Evolutionary conservation across 2,329 filamentous ascomycete genomes (phyloP).

Genomic region (Xylariaceae sp.): DNA sequence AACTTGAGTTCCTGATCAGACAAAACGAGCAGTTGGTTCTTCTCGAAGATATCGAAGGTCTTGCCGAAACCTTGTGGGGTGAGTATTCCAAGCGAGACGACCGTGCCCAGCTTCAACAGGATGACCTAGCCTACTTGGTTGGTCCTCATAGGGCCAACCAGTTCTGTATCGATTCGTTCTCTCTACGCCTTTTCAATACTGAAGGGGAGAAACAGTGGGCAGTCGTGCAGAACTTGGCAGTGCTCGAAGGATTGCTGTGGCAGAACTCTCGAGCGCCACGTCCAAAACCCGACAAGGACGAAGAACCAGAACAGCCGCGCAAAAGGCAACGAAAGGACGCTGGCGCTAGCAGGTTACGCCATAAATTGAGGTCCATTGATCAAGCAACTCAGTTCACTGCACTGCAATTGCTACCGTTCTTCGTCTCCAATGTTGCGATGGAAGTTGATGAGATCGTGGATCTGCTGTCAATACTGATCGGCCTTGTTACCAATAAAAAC

Average conservation of each 20-base stretch:
- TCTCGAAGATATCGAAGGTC: conserved; percentile 52
- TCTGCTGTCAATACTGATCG: conserved; percentile 55
- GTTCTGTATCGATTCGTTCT: conserved; percentile 49
- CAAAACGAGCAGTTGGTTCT: conserved; percentile 39
- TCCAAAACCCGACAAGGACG: conserved; percentile 26
- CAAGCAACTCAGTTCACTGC: conserved; percentile 45
- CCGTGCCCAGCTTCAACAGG: conserved; percentile 70
- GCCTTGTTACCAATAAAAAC: conserved; percentile 66
- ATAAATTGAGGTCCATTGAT: conserved; percentile 45
- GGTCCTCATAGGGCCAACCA: conserved; percentile 40
- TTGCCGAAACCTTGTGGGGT: conserved; percentile 66
- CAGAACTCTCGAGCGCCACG: conserved; percentile 23
- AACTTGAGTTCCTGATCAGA: conserved; percentile 54
- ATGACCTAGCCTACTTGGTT: conserved; percentile 63
- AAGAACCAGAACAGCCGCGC: conserved; percentile 49
- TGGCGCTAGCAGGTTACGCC: conserved; percentile 43
- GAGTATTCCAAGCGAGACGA: conserved; percentile 74
- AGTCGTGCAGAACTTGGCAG: conserved; percentile 54
- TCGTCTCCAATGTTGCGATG: conserved; percentile 45
- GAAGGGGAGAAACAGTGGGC: conserved; percentile 59
- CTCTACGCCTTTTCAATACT: conserved; percentile 48
- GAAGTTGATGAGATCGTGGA: conserved; percentile 49
- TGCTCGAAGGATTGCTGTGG: conserved; percentile 49
- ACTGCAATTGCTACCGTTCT: conserved; percentile 56
- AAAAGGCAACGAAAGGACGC: conserved; percentile 48